Evolutionary conservation across 192 early-diverging fungal genomes (phyloP), one percentile per base, ranked within the genome.

Genomic region (Coemansia biformis): DNA sequence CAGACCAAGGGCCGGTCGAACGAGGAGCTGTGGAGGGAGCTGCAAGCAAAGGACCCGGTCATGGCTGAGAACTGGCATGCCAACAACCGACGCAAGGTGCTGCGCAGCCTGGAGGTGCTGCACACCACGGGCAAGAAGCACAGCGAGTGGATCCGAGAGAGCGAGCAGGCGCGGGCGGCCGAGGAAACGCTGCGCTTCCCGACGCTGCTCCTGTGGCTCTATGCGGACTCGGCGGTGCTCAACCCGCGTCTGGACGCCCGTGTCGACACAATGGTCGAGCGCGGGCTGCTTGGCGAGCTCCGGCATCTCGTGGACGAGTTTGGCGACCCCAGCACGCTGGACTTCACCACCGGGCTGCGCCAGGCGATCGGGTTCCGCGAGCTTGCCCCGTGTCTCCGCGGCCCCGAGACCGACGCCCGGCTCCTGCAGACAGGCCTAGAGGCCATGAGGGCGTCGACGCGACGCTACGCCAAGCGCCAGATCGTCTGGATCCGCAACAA

Each of bases 61-160:
- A 95, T 93, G 89, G 89, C 90, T 1, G 80, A 80, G 35, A 81
- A 80, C 19, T 94, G 96, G 92, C 93, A 97, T 63, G 79, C 83
- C 3, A 86, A 87, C 46, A 90, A 97, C 54, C 77, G 79, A 39
- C 66, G 96, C 38, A 96, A 88, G 46, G 83, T 95, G n/a, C 69
- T 85, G 10, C 76, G 93, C 22, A 89, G 86, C 38, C 59, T 99
- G 16, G 80, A 96, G 71, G 89, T 98, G 19, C 86, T 69, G 59
- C 77, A 80, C 36, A 74, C 77, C 17, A 90, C 83, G 0, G 92
- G 94, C 6, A 62, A 75, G 46, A 57, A 44, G 19, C 90, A 93
- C 31, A 89, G 86, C 46, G 82, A 84, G 22, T 78, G 83, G 46
- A 77, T 93, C 24, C 74, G 76, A 29, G 79, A 85, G 26, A 89